Evolutionary conservation across 176 grass and related monocot genomes (phyloP).

Genomic region (Alloteropsis semialata): DNA sequence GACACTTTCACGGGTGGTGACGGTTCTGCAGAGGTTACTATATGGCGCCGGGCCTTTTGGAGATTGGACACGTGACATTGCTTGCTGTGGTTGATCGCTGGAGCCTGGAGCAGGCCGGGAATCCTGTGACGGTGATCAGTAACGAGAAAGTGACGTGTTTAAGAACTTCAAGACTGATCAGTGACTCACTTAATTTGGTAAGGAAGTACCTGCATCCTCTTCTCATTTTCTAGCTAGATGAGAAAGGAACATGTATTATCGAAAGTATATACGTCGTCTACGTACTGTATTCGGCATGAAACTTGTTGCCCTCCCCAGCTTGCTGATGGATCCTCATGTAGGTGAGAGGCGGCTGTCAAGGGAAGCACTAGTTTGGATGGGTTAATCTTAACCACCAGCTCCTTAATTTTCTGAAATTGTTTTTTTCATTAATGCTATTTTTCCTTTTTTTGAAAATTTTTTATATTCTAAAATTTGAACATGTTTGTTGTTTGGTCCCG

Average conservation of each 20-base stretch:
- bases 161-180: not conserved
- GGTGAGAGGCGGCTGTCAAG: not conserved
- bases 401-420: not conserved
- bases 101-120: not conserved
- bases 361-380: not conserved
- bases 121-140: not conserved
- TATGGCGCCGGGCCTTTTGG: not conserved
- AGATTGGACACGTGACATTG: conserved; percentile 6
- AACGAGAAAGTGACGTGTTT: not conserved
- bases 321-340: not conserved
- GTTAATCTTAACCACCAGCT: not conserved
- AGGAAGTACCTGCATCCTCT: not conserved
- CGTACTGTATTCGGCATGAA: not conserved
- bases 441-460: not conserved
- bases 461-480: not conserved
- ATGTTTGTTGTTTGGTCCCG: not conserved
- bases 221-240: not conserved
- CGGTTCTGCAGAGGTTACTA: not conserved
- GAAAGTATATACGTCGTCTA: too few relatives aligned
- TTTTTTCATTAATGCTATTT: not conserved
- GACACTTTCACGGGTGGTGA: not conserved
- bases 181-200: not conserved
- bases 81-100: not conserved
- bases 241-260: not conserved
- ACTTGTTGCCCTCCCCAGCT: not conserved